Evolutionary conservation across 768 basidiomycete species (phyloP).

Genomic region (Naganishia randhawae): DNA sequence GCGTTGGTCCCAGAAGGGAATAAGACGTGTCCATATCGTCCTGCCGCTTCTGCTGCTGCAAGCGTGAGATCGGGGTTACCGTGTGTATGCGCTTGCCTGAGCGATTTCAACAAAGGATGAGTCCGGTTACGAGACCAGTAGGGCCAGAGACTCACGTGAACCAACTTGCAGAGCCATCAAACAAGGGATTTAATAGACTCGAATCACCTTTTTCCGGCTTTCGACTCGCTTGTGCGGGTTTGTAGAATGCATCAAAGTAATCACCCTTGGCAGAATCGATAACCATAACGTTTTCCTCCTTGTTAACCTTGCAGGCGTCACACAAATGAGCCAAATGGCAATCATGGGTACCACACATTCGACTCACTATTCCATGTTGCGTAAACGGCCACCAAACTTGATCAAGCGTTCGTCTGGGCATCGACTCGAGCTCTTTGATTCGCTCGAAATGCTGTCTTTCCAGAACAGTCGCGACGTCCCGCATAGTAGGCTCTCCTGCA

Average conservation of each 20-base stretch:
- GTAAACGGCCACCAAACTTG: conserved; percentile 97
- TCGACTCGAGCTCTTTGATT: conserved; percentile 68
- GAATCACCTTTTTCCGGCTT: neutral
- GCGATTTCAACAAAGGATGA: no score
- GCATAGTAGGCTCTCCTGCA: conserved; percentile 40
- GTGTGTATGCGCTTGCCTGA: conserved; percentile 83
- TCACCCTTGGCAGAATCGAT: conserved; percentile 87
- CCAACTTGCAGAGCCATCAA: conserved; percentile 95
- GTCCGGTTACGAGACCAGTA: no score
- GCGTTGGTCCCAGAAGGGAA: conserved; percentile 83
- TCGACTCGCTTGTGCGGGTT: neutral
- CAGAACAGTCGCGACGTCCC: conserved; percentile 58
- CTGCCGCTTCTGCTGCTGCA: conserved; percentile 83
- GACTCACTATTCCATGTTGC: conserved; percentile 62
- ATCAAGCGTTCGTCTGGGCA: conserved; percentile 72
- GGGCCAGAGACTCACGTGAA: conserved; percentile 60
- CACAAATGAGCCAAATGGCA: neutral
- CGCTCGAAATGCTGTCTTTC: conserved; percentile 64
- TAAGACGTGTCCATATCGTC: conserved; percentile 95
- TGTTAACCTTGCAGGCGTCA: conserved; percentile 54
- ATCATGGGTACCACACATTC: neutral
- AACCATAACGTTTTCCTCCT: conserved; percentile 71
- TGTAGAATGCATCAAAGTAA: conserved; percentile 69
- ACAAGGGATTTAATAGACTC: conserved; percentile 59
- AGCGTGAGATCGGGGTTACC: conserved; percentile 69